Evolutionary conservation across 2,329 filamentous ascomycete genomes (phyloP), one percentile per base, ranked within the genome.

Genomic region (Fusarium anguioides): DNA sequence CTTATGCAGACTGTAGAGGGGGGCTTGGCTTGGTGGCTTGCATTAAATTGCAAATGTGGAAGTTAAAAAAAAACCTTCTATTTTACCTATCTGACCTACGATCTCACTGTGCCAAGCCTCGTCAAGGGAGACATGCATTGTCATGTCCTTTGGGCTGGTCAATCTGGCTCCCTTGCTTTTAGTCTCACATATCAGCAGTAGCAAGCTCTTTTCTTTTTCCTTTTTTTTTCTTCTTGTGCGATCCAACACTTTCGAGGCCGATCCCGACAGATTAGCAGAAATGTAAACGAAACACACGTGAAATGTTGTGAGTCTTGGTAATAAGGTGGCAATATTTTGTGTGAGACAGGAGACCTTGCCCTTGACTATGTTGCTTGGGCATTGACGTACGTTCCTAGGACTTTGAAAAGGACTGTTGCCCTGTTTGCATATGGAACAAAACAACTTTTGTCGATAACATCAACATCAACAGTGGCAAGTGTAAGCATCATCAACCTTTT

Each of bases 141-240:
- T 66, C 44, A 39, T 36, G 18, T 37, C 11, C 17, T 46, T 23
- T 44, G 29, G 26, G 41, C 15, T 33, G 36, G 40, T 14, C 24
- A 41, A 37, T 21, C 15, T 37, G n/a, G 11, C 48, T 65, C 64
- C 64, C 64, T 68, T 68, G 23, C 64, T 41, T 65, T 10, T 7
- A 20, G 21, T 26, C 45, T 40, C 24, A 45, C 24, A 6, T n/a
- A 17, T n/a, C 6, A 9, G n/a, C 20, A 11, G 8, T 24, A 21
- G 10, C 5, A 15, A 3, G n/a, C 17, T 36, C 37, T 24, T 33
- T 33, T 33, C 7, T 21, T n/a, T 41, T 36, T 40, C 44, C 20
- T 37, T 37, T 11, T 23, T n/a, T 45, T 36, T 40, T 48, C 20
- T 63, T 39, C 27, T 18, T 11, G 21, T 41, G 29, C 20, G 36